Evolutionary conservation across 352 stramenopile species (phyloP), one percentile per base, ranked within the genome.

Genomic region (Globisporangium okanoganense): DNA sequence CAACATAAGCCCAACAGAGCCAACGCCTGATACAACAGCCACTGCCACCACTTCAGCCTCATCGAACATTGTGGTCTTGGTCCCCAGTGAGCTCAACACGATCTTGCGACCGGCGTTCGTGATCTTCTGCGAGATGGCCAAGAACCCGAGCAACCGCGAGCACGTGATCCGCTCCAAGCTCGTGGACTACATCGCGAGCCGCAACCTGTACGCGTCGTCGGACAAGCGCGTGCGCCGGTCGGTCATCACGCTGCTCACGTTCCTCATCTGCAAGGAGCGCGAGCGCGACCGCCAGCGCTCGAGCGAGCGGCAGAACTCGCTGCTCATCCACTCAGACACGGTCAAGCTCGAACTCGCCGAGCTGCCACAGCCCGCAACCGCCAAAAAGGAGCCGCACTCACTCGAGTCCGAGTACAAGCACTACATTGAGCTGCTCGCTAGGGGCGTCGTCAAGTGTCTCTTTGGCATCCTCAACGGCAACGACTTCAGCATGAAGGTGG

Each of bases 401-500:
- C 56, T 56, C 0, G 75, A 82, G 51, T 56, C 67, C 35, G 73
- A 89, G 43, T 87, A 87, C 53, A 78, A 82, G 61, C 78, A 86
- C 56, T 88, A 90, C 61, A 84, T 90, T 43, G 80, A 92, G 35
- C 64, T 92, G 1, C 63, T 90, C 5, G 80, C 82, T 0, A 73
- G 81, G n/a, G 82, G 82, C 10, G 72, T 89, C 29, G 79, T 90
- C 50, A 84, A 88, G 47, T 89, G 79, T 18, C 69, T 89, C 48
- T 89, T 89, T 65, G 80, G 78, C 3, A 86, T 90, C 47, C 65
- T 92, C 6, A 53, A 61, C 16, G 82, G 78, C n/a, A 84, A 87
- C 52, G 79, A 89, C 51, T 87, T 87, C 25, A 72, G 69, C 41
- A 88, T 86, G 72, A 88, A 88, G 58, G 76, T 86, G 9, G 82